phyloP scores from a whole-genome alignment of 805 yeast species.

The Henningerozyma blattae region DNA sequence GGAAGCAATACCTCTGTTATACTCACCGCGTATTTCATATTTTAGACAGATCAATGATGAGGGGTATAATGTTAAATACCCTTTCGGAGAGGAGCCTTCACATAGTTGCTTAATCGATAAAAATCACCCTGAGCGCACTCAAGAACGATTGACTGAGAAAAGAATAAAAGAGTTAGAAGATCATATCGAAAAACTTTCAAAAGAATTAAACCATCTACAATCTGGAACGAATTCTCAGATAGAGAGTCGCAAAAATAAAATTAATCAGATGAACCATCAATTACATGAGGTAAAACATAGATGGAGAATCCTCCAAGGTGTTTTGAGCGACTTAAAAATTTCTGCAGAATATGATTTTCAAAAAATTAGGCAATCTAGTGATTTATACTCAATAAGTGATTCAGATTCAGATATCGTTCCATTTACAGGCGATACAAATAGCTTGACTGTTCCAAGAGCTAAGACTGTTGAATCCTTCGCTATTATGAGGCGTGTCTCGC shows the following conservation, averaged over 20 bases:
- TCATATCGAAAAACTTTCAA: background rate
- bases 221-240: slow-evolving; percentile 1
- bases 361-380: slow-evolving; percentile 3
- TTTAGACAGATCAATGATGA: slow-evolving; percentile 40
- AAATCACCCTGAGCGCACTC: slow-evolving; percentile 44
- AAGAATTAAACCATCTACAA: background rate
- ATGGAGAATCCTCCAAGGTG: slow-evolving; percentile 20
- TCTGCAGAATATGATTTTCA: slow-evolving; percentile 12
- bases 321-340: slow-evolving; percentile 21
- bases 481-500: slow-evolving; percentile 20
- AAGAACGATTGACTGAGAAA: slow-evolving; percentile 33
- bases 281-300: slow-evolving; percentile 24
- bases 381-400: slow-evolving; percentile 5
- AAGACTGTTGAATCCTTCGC: slow-evolving; percentile 21
- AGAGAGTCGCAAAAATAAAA: slow-evolving; percentile 8
- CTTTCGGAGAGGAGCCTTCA: slow-evolving; percentile 47
- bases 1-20: slow-evolving; percentile 34
- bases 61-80: slow-evolving; percentile 33
- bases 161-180: slow-evolving; percentile 21
- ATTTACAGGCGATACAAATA: background rate
- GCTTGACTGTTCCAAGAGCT: slow-evolving; percentile 7
- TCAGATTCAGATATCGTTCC: background rate
- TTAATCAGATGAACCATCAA: slow-evolving; percentile 10
- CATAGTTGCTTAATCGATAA: slow-evolving; percentile 43
- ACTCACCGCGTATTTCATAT: slow-evolving; percentile 49